phyloP scores from a whole-genome alignment of 1,139 yeast genomes.

The Geotrichum bryndzae region DNA sequence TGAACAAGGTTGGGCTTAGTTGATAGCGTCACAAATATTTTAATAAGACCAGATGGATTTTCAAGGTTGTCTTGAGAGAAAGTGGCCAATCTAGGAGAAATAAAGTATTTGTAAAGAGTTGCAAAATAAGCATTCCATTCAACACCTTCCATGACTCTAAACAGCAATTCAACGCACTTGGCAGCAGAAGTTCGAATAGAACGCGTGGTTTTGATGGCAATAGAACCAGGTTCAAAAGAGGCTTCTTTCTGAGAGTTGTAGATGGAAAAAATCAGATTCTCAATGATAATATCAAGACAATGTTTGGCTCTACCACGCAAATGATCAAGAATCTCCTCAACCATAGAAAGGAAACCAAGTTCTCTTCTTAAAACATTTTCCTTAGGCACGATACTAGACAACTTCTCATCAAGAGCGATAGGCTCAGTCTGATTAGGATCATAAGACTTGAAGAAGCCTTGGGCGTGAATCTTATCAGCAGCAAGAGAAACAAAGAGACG shows the following conservation, averaged over 20 bases:
- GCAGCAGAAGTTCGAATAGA: constrained; percentile 30
- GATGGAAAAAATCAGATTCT: constrained; percentile 56
- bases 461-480: constrained; percentile 47
- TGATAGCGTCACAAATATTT: constrained; percentile 61
- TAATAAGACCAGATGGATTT: constrained; percentile 73
- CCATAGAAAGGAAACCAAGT: constrained; percentile 66
- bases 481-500: constrained; percentile 58
- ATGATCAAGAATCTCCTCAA: constrained; percentile 55
- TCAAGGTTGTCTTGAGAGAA: constrained; percentile 77
- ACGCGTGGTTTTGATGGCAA: constrained; percentile 7
- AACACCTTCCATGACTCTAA: constrained; percentile 14
- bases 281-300: constrained; percentile 48
- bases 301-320: constrained; percentile 55
- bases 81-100: constrained; percentile 58
- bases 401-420: constrained; percentile 11
- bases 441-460: constrained; percentile 36
- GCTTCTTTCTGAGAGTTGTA: constrained; percentile 46
- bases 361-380: constrained; percentile 43
- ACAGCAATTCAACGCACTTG: constrained; percentile 32
- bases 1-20: constrained; percentile 44
- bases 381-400: constrained; percentile 11
- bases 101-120: constrained; percentile 47
- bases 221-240: constrained; percentile 8
- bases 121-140: constrained; percentile 53
- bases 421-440: constrained; percentile 21